phyloP scores from a whole-genome alignment of 169 alveolate genomes.

The Eimeria praecox region DNA sequence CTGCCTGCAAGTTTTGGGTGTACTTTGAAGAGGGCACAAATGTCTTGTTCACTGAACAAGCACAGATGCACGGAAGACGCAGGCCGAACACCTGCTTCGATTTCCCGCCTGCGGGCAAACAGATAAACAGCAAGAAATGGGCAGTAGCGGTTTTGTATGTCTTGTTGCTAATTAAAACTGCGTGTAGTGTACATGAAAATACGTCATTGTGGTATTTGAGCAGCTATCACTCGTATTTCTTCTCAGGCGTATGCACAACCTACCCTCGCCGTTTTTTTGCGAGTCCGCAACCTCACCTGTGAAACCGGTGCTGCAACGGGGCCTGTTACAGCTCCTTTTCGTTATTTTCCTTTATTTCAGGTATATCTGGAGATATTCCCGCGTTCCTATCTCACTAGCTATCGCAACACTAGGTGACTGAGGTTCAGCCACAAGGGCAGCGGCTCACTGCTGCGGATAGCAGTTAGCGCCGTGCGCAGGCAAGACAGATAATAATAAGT shows the following conservation, averaged over 20 bases:
- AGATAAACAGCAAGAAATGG: not conserved
- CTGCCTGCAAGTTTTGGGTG: not conserved
- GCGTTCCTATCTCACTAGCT: not conserved
- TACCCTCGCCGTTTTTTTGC: not conserved
- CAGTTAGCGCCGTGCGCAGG: not conserved
- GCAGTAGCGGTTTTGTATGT: not conserved
- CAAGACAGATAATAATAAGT: not conserved
- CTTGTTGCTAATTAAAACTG: not conserved
- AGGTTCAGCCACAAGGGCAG: slow-evolving; percentile 9
- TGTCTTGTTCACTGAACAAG: not conserved
- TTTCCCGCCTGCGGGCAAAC: slow-evolving; percentile 16
- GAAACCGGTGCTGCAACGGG: not conserved
- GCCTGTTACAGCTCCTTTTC: not conserved
- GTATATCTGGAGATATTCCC: not conserved
- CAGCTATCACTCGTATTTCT: not conserved
- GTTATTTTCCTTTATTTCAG: not conserved
- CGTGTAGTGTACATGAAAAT: no score
- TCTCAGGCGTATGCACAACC: not conserved
- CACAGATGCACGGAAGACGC: slow-evolving; percentile 15
- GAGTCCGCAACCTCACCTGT: not conserved
- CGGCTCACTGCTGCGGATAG: slow-evolving; percentile 43
- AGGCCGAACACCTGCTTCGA: slow-evolving; percentile 1
- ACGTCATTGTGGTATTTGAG: not conserved
- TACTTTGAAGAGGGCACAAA: not conserved
- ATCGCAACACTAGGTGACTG: not conserved